A percentile compares a stretch with the other conserved stretches of the same genome.
Conservation (phyloP, 179 eudicot species). For the Pouteria campechiana region DNA sequence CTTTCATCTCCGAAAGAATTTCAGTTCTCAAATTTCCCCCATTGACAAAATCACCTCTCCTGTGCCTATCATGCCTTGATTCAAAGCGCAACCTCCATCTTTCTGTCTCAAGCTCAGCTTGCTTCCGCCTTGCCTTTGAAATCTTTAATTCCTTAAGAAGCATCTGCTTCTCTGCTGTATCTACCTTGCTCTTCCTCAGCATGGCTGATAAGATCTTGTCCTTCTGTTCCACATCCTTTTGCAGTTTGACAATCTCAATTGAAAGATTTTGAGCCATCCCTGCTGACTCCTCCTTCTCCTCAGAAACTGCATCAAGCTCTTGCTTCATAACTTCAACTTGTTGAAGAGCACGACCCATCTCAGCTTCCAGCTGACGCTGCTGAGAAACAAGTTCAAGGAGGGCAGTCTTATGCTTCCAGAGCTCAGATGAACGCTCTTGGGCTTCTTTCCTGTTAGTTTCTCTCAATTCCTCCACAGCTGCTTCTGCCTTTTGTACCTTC, state of each 20-base stretch:
- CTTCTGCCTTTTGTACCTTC: constrained; percentile 26
- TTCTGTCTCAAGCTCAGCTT: constrained; percentile 36
- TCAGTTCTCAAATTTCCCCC: no score
- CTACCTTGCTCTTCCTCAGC: constrained; percentile 65
- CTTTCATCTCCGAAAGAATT: constrained; percentile 15
- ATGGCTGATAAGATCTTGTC: constrained; percentile 69
- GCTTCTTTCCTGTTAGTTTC: constrained; percentile 38
- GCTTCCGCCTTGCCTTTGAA: constrained; percentile 43
- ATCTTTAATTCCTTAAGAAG: constrained; percentile 55
- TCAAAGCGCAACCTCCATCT: constrained; percentile 35
- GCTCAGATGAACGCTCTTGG: constrained; percentile 47
- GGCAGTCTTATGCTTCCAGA: constrained; percentile 71
- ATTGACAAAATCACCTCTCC: no score
- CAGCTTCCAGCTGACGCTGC: constrained; percentile 86
- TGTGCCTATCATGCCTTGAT: constrained; percentile 36
- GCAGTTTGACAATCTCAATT: constrained; percentile 43
- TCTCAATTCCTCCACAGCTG: constrained; percentile 42
- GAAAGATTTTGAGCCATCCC: constrained; percentile 53
- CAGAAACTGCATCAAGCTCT: constrained; percentile 44
- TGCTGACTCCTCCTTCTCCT: constrained; percentile 65
- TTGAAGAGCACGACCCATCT: constrained; percentile 59
- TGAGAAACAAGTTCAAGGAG: constrained; percentile 84
- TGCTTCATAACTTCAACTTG: constrained; percentile 64
- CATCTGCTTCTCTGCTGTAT: constrained; percentile 44
- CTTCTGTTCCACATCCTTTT: constrained; percentile 62